Evolutionary conservation across 1,139 yeast genomes (phyloP).

Genomic region (Scheffersomyces titani): DNA sequence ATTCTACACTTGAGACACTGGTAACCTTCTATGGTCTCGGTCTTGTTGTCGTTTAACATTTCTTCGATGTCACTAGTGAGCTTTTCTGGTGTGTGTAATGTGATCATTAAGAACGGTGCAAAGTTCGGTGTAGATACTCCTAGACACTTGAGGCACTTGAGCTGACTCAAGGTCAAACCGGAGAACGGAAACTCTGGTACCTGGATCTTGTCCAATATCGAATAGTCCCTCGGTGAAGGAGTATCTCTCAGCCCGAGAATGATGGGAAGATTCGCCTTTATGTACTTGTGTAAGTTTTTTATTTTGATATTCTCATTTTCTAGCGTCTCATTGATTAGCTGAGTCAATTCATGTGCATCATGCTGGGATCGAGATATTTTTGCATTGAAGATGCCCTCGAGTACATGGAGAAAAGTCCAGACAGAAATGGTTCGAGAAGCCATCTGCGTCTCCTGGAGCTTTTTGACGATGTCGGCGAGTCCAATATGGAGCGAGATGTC

Average conservation of each 20-base stretch:
- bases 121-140: conserved; percentile 60
- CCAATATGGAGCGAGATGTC: conserved; percentile 58
- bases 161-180: conserved; percentile 65
- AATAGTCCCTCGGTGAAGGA: conserved; percentile 13
- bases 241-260: conserved; percentile 6
- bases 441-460: conserved; percentile 64
- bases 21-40: conserved; percentile 77
- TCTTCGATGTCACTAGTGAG: conserved; percentile 49
- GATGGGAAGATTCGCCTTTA: conserved; percentile 10
- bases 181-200: conserved; percentile 72
- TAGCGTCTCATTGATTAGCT: conserved; percentile 74
- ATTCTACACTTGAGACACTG: conserved; percentile 75
- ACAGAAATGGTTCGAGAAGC: conserved; percentile 63
- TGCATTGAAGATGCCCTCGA: conserved; percentile 78
- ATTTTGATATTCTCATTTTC: conserved; percentile 61
- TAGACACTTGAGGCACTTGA: conserved; percentile 70
- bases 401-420: conserved; percentile 72
- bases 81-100: conserved; percentile 73
- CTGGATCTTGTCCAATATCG: conserved; percentile 27
- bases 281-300: conserved; percentile 27
- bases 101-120: conserved; percentile 69
- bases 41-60: conserved; percentile 57
- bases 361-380: conserved; percentile 82
- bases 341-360: conserved; percentile 92
- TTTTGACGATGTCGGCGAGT: conserved; percentile 52